phyloP scores from a whole-genome alignment of 2,329 filamentous ascomycete species.

The Aspergillus ochraceoroseus region DNA sequence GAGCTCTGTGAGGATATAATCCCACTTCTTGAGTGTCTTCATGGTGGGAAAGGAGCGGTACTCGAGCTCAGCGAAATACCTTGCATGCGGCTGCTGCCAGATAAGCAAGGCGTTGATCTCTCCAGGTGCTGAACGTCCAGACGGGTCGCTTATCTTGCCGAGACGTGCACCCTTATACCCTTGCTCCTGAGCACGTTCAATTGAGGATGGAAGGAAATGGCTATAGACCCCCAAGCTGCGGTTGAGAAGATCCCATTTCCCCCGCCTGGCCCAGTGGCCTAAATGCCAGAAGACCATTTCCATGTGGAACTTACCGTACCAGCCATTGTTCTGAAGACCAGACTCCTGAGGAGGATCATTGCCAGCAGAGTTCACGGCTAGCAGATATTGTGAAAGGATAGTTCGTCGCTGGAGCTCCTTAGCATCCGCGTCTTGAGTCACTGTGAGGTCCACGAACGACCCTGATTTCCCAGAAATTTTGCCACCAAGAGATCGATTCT shows the following conservation, averaged over 20 bases:
- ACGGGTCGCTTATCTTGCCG: conserved; percentile 56
- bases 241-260: conserved; percentile 1
- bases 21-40: conserved; percentile 47
- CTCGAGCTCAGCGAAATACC: conserved; percentile 57
- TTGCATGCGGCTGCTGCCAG: conserved; percentile 59
- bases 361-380: conserved; percentile 46
- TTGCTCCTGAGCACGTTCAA: conserved; percentile 35
- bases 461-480: conserved; percentile 49
- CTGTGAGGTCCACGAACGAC: conserved; percentile 51
- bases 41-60: conserved; percentile 46
- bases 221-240: conserved; percentile 34
- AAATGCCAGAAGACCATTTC: conserved; percentile 55
- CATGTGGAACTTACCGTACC: conserved; percentile 55
- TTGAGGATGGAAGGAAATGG: conserved; percentile 42
- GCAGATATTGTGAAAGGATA: conserved; percentile 52
- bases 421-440: conserved; percentile 39
- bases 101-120: conserved; percentile 58
- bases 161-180: conserved; percentile 46
- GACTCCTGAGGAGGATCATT: conserved; percentile 27
- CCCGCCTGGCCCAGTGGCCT: conserved; percentile 42
- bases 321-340: conserved; percentile 53
- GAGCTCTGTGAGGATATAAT: conserved; percentile 47
- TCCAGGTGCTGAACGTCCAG: conserved; percentile 53
- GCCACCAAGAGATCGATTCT: conserved; percentile 42
- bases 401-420: conserved; percentile 51